Evolutionary conservation across 2,329 filamentous ascomycete species (phyloP).

Genomic region (Hypoxylon sp.): DNA sequence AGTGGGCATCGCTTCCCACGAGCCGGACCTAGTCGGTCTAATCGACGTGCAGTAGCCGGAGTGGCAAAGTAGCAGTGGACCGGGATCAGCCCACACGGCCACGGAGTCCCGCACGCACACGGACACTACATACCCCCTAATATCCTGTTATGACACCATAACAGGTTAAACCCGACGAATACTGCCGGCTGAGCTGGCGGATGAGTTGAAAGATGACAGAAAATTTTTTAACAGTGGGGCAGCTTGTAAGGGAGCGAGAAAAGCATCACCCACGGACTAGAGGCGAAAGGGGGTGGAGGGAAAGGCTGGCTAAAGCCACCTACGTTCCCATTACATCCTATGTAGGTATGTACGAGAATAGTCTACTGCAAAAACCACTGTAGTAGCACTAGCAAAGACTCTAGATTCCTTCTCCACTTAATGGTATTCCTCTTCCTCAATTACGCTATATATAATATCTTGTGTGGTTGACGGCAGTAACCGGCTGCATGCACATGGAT

Average conservation of each 20-base stretch:
- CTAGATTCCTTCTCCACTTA: conserved; percentile 37
- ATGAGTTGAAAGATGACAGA: conserved; percentile 20
- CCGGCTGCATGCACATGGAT: conserved; percentile 43
- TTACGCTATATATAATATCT: conserved; percentile 35
- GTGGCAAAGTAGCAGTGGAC: conserved; percentile 30
- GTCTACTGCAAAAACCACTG: conserved; percentile 33
- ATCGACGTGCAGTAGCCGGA: conserved; percentile 22
- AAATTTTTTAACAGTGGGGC: conserved; percentile 17
- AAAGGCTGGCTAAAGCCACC: conserved; percentile 24
- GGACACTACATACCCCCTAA: conserved; percentile 14
- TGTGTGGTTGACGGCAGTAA: conserved; percentile 23
- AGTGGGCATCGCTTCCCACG: conserved; percentile 1
- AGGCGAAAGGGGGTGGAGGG: conserved; percentile 14
- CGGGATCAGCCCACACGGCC: conserved; percentile 35
- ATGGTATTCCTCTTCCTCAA: conserved; percentile 30
- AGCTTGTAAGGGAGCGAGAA: conserved; percentile 4
- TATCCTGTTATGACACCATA: conserved; percentile 20
- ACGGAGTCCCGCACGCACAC: conserved; percentile 24
- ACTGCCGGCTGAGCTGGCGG: conserved; percentile 12
- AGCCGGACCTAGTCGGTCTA: conserved; percentile 20
- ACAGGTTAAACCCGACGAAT: conserved; percentile 22
- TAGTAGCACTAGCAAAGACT: conserved; percentile 34
- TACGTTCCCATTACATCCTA: conserved; percentile 29
- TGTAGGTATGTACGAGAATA: conserved; percentile 37
- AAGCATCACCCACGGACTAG: conserved; percentile 1